phyloP scores from a whole-genome alignment of 2,329 filamentous ascomycete genomes.

The Paraphoma sp. region DNA sequence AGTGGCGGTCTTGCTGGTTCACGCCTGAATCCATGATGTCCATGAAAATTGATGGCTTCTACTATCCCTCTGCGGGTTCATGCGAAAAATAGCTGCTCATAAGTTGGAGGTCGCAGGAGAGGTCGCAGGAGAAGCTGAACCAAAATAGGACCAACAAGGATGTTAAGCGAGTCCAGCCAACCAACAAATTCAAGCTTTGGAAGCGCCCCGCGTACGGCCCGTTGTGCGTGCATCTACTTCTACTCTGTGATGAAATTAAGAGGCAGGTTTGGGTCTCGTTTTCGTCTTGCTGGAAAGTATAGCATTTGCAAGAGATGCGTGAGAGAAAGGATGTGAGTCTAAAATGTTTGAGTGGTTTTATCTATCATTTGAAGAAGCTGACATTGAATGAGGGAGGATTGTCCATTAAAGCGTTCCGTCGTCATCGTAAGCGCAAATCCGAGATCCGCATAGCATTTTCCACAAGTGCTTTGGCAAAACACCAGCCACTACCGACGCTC shows the following conservation, averaged over 20 bases:
- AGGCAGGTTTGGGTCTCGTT: not conserved
- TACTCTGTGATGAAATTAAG: not conserved
- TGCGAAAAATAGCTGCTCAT: too few relatives aligned
- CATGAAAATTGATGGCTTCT: too few relatives aligned
- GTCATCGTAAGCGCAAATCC: constrained; percentile 17
- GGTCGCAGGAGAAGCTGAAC: not conserved
- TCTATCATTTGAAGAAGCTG: constrained; percentile 7
- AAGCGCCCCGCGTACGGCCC: constrained; percentile 1
- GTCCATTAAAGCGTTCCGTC: constrained; percentile 22
- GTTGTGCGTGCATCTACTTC: not conserved
- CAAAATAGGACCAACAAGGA: constrained; percentile 9
- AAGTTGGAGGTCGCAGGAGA: not conserved
- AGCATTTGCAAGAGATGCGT: not conserved
- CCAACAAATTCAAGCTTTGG: not conserved
- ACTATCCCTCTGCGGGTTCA: too few relatives aligned
- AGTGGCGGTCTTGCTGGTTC: not conserved
- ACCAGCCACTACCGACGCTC: too few relatives aligned
- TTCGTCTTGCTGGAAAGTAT: not conserved
- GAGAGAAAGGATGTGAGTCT: not conserved
- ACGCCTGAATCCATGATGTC: too few relatives aligned
- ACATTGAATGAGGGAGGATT: constrained; percentile 14
- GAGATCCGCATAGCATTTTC: constrained; percentile 20
- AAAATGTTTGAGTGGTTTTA: constrained; percentile 14
- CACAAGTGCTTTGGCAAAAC: constrained; percentile 2
- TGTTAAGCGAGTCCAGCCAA: constrained; percentile 4